These are phyloP conservation scores for Lippia alba DNA, from an alignment of 305 asterid species.

Conservation along the genomic window DNA sequence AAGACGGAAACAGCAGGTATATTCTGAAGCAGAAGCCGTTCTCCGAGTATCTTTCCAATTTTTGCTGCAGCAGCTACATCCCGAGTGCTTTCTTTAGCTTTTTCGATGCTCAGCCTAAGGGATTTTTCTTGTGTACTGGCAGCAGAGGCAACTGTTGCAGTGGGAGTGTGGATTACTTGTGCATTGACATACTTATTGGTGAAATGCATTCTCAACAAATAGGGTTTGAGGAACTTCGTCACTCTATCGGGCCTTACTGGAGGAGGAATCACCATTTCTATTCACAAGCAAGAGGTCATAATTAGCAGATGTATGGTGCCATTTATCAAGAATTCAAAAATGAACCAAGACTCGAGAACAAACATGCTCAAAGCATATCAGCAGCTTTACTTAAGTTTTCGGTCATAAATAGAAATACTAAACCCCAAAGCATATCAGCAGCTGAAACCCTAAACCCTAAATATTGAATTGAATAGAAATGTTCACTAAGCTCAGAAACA, in stretches of 20 bases:
- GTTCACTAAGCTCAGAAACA: conserved; percentile 7
- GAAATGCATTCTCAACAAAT: conserved; percentile 80
- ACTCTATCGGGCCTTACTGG: conserved; percentile 68
- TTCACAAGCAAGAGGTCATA: background rate
- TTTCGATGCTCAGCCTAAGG: conserved; percentile 63
- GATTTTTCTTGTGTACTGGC: conserved; percentile 92
- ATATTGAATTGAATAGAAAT: background rate
- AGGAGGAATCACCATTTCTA: conserved; percentile 85
- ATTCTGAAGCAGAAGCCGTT: conserved; percentile 57
- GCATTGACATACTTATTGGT: conserved; percentile 74
- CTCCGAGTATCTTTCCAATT: conserved; percentile 81
- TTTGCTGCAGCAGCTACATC: conserved; percentile 92
- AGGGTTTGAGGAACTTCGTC: conserved; percentile 76
- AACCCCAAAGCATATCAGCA: background rate
- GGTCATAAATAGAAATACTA: too few species aligned
- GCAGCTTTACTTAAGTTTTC: too few species aligned
- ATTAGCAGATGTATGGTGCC: background rate
- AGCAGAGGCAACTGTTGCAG: conserved; percentile 85
- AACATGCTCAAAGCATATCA: background rate
- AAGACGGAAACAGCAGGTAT: conserved; percentile 77
- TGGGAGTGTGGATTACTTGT: conserved; percentile 85
- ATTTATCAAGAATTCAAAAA: too few species aligned
- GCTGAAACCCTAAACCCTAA: too few species aligned
- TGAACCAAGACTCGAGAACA: background rate
- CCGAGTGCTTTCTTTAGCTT: conserved; percentile 63